Evolutionary conservation across 768 basidiomycete genomes (phyloP), one percentile per base, ranked within the genome.

Genomic region (Podaxis rugospora): DNA sequence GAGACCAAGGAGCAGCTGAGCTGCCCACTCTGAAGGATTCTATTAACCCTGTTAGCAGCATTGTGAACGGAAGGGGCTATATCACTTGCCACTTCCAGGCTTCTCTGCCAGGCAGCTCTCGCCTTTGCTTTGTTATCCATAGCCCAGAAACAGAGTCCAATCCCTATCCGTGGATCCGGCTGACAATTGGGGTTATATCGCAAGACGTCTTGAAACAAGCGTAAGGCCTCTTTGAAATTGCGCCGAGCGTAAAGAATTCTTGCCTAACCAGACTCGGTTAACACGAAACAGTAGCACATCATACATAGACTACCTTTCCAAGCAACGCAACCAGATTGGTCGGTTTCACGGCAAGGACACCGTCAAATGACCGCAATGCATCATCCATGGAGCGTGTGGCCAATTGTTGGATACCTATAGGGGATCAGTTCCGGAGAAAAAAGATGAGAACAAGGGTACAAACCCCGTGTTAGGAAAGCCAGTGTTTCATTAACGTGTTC

Each of bases 111-210:
- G 0, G 96, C 96, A 23, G 83, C 83, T 65, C 86, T 88, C 0
- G 96, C 97, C 65, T 88, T 89, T 1, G 81, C 79, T 63, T 88
- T 89, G 66, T 96, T 85, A 61, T 90, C 90, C 75, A 97, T 78
- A 3, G 90, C 85, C 93, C 93, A 98, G 21, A 94, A 78, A 72
- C 96, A 98, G 4, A 99, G 76, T 7, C 97, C 97, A 42, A 98
- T 93, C 16, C 97, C 97, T 60, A 98, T 90, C 5, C 97, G 85
- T 36, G 97, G 96, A 72, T 99, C 96, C 0, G 96, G 97, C 25
- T 80, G 76, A 73, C 92, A 94, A 16, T 80, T 74, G 0, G 96
- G 95, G 58, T 85, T 87, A 44, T 90, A 81, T 32, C 82, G 78
- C 10, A 98, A 79, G 7, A 95, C 88, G 51, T 87, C 85, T 70